A percentile compares a stretch with the other conserved stretches of the same genome.
phyloP scores from a whole-genome alignment of 345 rosid species.

The Syzygium oleosum region DNA sequence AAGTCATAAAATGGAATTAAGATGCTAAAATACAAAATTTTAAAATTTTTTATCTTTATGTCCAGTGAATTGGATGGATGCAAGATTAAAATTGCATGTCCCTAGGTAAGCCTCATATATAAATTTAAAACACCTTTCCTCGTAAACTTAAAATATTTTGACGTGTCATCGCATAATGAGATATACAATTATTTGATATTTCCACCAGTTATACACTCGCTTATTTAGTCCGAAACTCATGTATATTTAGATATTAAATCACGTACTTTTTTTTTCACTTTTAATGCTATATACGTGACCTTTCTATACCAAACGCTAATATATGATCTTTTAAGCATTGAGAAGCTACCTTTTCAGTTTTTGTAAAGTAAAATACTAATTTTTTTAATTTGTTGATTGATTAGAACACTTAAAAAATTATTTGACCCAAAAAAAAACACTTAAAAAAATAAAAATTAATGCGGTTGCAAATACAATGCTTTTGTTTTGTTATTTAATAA shows the following conservation, averaged over 20 bases:
- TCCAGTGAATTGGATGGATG: too few relatives aligned
- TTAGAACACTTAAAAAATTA: not conserved
- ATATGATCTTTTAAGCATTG: not conserved
- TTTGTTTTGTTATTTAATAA: not conserved
- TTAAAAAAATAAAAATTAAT: not conserved
- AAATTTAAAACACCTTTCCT: too few relatives aligned
- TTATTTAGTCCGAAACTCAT: rapidly evolving
- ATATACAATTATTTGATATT: not conserved
- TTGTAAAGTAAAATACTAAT: not conserved
- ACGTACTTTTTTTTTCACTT: not conserved
- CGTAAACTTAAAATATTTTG: too few relatives aligned
- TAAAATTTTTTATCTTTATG: too few relatives aligned
- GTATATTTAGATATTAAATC: not conserved
- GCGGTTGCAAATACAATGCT: not conserved
- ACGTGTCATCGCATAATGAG: too few relatives aligned
- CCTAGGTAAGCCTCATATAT: too few relatives aligned
- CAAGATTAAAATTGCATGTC: too few relatives aligned
- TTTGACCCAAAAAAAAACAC: too few relatives aligned
- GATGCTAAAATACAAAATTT: too few relatives aligned
- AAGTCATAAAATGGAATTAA: too few relatives aligned
- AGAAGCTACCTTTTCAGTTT: not conserved
- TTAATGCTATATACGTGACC: not conserved
- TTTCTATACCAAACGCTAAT: not conserved
- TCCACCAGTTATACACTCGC: rapidly evolving
- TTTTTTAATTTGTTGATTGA: not conserved